A percentile compares a stretch with the other conserved stretches of the same genome.
phyloP scores from a whole-genome alignment of 495 filamentous ascomycete species.

The Neurospora sp. region DNA sequence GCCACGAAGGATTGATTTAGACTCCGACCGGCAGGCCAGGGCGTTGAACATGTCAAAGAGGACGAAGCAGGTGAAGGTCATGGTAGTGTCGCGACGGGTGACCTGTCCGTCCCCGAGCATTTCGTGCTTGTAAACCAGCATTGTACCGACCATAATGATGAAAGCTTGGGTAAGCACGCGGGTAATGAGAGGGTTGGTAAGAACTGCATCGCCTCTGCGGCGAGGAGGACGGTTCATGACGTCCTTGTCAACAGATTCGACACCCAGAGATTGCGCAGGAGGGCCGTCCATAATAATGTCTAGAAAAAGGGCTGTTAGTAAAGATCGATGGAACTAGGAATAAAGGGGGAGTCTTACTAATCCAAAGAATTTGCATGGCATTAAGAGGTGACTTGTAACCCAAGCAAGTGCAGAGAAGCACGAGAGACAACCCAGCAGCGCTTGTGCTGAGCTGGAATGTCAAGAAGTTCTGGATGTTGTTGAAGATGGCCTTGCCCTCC shows the following conservation, averaged over 20 bases:
- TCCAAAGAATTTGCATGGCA: conserved; percentile 99
- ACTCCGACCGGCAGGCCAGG: conserved; percentile 82
- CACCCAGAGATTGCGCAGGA: conserved; percentile 91
- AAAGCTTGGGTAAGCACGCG: conserved; percentile 80
- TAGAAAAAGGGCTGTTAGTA: conserved; percentile 15
- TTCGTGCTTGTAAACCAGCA: conserved; percentile 81
- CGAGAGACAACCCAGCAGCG: conserved; percentile 83
- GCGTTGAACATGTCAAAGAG: conserved; percentile 99
- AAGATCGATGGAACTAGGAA: not conserved
- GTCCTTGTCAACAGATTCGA: conserved; percentile 88
- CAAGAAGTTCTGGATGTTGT: conserved; percentile 98
- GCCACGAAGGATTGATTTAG: conserved; percentile 76
- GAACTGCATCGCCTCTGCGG: conserved; percentile 69
- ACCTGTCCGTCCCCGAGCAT: conserved; percentile 74
- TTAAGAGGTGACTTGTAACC: conserved; percentile 93
- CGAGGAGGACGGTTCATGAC: conserved; percentile 91
- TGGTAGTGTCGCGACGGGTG: conserved; percentile 90
- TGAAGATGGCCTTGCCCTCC: conserved; percentile 98
- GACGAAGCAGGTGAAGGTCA: conserved; percentile 98
- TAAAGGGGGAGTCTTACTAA: conserved; percentile 55
- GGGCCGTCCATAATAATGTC: conserved; percentile 99
- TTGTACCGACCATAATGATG: conserved; percentile 85
- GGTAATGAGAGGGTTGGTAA: conserved; percentile 69
- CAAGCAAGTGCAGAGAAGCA: conserved; percentile 81
- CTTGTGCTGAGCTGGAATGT: conserved; percentile 98